These are phyloP conservation scores for Talaromyces sp. DNA, from an alignment of 2,329 filamentous ascomycete genomes.

Conservation along the genomic window DNA sequence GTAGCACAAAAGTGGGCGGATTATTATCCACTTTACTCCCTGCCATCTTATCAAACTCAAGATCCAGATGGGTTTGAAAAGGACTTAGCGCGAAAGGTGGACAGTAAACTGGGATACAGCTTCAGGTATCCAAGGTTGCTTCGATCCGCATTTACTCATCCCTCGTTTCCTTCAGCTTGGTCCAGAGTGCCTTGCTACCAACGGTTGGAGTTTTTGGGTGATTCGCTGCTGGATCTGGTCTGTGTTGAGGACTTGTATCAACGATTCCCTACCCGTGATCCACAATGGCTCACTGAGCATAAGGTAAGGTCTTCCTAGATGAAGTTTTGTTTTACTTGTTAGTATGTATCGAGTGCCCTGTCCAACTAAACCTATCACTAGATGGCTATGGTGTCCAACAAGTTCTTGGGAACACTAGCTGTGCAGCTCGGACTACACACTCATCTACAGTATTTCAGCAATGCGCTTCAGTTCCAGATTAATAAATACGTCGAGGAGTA, in stretches of 20 bases:
- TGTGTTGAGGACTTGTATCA: slow-evolving; percentile 80
- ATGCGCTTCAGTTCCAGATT: slow-evolving; percentile 40
- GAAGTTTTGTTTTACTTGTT: neutral
- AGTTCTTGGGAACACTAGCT: slow-evolving; percentile 79
- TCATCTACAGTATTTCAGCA: slow-evolving; percentile 55
- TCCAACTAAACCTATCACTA: slow-evolving; percentile 16
- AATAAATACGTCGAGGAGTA: slow-evolving; percentile 44
- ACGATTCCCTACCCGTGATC: slow-evolving; percentile 71
- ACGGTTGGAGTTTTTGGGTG: slow-evolving; percentile 85
- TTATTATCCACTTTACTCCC: slow-evolving; percentile 65
- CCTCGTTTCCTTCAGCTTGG: slow-evolving; percentile 70
- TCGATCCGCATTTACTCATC: slow-evolving; percentile 81
- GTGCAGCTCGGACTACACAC: slow-evolving; percentile 73
- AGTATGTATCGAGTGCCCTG: neutral
- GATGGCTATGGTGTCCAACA: slow-evolving; percentile 98
- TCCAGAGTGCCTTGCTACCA: slow-evolving; percentile 85
- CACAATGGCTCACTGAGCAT: slow-evolving; percentile 96
- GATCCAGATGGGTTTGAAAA: slow-evolving; percentile 61
- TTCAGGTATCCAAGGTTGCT: slow-evolving; percentile 75
- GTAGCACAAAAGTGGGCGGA: slow-evolving; percentile 64
- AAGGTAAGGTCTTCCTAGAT: slow-evolving; percentile 49
- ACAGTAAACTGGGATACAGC: slow-evolving; percentile 54
- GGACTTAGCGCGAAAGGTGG: slow-evolving; percentile 63
- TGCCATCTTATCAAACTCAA: slow-evolving; percentile 66
- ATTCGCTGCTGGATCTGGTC: slow-evolving; percentile 80